Evolutionary conservation across 2,329 filamentous ascomycete species (phyloP).

Genomic region (Chalara sp.): DNA sequence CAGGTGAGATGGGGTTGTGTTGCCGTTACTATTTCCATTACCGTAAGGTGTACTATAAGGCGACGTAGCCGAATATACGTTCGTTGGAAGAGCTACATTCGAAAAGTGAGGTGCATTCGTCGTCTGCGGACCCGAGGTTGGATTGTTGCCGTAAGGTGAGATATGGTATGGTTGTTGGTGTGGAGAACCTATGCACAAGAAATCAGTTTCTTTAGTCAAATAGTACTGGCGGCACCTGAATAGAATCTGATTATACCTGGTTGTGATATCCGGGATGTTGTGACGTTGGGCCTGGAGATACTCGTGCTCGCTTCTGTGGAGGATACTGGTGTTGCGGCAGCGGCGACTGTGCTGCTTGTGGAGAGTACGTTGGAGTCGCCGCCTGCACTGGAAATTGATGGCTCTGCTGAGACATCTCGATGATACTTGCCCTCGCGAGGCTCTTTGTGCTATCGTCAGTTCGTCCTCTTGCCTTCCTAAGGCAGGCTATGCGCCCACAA

Average conservation of each 20-base stretch:
- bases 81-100: constrained; percentile 22
- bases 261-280: too few species aligned
- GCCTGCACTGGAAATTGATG: constrained; percentile 29
- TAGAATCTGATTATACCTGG: too few species aligned
- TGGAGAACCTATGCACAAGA: too few species aligned
- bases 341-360: constrained; percentile 45
- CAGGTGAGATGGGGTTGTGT: constrained; percentile 18
- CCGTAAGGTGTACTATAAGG: constrained; percentile 19
- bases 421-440: not conserved
- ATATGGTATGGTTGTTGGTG: constrained; percentile 30
- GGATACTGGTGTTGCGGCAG: constrained; percentile 43
- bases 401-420: constrained; percentile 29
- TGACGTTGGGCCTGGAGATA: constrained; percentile 49
- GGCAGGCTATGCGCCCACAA: not conserved
- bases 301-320: constrained; percentile 65
- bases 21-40: constrained; percentile 20
- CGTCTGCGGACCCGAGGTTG: constrained; percentile 26
- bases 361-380: constrained; percentile 52
- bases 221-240: too few species aligned
- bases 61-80: constrained; percentile 10
- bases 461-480: not conserved
- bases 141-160: constrained; percentile 44
- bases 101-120: constrained; percentile 23
- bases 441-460: not conserved
- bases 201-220: too few species aligned